These are phyloP conservation scores for Aspergillus cejpii DNA, from an alignment of 2,329 filamentous ascomycete species.

Conservation along the genomic window DNA sequence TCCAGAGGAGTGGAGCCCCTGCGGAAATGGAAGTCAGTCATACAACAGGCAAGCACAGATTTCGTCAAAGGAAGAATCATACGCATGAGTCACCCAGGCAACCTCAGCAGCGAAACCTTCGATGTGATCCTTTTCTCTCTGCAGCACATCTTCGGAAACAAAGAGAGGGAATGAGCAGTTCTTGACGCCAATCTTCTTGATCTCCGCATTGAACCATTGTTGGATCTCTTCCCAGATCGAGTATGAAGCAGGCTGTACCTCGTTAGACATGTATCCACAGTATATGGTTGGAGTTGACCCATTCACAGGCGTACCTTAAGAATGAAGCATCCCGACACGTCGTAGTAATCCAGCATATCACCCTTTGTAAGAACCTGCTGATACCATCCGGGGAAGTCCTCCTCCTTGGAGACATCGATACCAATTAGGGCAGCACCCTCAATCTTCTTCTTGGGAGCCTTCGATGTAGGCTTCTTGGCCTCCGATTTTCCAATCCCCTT, in stretches of 20 bases:
- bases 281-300: not conserved
- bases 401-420: constrained; percentile 76
- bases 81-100: constrained; percentile 48
- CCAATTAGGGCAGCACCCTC: constrained; percentile 66
- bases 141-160: constrained; percentile 80
- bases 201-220: constrained; percentile 54
- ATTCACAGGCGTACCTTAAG: constrained; percentile 53
- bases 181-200: constrained; percentile 86
- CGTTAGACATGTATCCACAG: constrained; percentile 2
- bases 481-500: constrained; percentile 42
- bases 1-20: constrained; percentile 91
- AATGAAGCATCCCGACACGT: constrained; percentile 96
- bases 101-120: constrained; percentile 87
- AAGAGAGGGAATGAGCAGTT: constrained; percentile 98
- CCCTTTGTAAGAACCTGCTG: constrained; percentile 95
- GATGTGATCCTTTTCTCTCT: constrained; percentile 87
- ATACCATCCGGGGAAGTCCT: constrained; percentile 92
- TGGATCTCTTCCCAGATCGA: constrained; percentile 64
- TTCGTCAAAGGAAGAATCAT: constrained; percentile 17
- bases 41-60: not conserved
- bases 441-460: constrained; percentile 48
- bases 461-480: constrained; percentile 39
- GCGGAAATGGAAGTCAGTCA: constrained; percentile 21
- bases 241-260: constrained; percentile 53
- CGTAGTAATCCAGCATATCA: constrained; percentile 96